Evolutionary conservation across 2,329 filamentous ascomycete genomes (phyloP).

Genomic region (Trichophaea hybrida): DNA sequence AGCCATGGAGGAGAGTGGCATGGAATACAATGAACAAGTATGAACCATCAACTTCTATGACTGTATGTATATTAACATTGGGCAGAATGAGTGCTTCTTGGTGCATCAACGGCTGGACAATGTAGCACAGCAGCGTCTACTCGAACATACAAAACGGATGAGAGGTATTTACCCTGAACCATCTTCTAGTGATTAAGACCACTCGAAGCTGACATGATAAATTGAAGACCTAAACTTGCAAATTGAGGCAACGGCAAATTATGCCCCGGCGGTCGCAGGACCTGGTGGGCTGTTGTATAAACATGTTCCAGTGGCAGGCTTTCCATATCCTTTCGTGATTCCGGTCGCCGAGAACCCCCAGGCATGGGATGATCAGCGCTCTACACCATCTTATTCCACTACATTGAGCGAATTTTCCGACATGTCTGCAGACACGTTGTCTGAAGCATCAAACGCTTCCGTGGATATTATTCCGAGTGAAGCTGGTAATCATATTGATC

Average conservation of each 20-base stretch:
- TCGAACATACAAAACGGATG: background rate
- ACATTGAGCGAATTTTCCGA: background rate
- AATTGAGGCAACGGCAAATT: too few relatives aligned
- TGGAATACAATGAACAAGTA: background rate
- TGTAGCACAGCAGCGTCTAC: background rate
- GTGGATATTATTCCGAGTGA: background rate
- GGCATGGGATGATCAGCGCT: background rate
- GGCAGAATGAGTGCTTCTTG: background rate
- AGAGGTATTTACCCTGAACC: background rate
- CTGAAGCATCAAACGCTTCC: background rate
- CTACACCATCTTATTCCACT: background rate
- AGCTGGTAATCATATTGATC: background rate
- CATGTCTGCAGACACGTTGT: background rate
- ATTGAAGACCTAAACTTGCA: too few relatives aligned
- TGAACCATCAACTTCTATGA: background rate
- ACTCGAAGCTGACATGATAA: too few relatives aligned
- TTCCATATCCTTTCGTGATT: background rate
- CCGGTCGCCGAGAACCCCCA: background rate
- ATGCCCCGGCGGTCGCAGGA: background rate
- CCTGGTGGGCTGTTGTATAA: background rate
- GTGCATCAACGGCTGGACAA: background rate
- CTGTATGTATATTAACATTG: background rate
- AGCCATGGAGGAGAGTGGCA: background rate
- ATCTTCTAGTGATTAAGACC: background rate
- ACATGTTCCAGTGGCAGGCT: background rate